Percentiles rank a stretch among this genome's conserved stretches.
Conservation (phyloP, 768 basidiomycete species). For the Boletus pseudopeckii region DNA sequence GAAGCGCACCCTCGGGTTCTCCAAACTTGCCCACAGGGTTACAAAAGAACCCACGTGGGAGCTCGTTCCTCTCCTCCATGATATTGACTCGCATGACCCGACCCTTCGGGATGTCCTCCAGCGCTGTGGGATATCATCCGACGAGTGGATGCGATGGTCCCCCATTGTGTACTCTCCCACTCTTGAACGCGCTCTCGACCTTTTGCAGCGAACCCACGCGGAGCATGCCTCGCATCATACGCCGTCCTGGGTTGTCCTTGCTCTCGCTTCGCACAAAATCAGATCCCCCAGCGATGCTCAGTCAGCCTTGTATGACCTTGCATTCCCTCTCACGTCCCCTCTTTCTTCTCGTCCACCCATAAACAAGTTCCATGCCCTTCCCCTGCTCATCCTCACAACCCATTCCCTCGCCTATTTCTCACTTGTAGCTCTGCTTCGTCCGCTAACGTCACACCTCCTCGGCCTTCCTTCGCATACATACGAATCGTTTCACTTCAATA, state of each 20-base stretch:
- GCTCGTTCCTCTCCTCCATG: conserved; percentile 35
- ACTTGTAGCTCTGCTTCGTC: conserved; percentile 44
- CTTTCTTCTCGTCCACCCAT: conserved; percentile 24
- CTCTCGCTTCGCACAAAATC: conserved; percentile 46
- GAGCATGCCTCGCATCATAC: conserved; percentile 2
- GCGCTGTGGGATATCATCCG: conserved; percentile 32
- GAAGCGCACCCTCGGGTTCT: conserved; percentile 23
- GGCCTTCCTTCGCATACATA: conserved; percentile 21
- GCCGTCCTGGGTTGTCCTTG: conserved; percentile 57
- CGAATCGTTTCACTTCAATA: conserved; percentile 44
- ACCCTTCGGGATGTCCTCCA: conserved; percentile 24
- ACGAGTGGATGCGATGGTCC: conserved; percentile 42
- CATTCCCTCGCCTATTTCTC: conserved; percentile 50
- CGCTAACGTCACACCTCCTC: conserved; percentile 43
- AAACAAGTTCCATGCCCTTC: conserved; percentile 1
- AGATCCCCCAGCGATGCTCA: conserved; percentile 44
- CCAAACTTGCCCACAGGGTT: conserved; percentile 35
- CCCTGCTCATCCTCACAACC: conserved; percentile 27
- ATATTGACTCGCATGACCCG: conserved; percentile 1
- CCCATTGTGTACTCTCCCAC: conserved; percentile 33
- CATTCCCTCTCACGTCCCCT: conserved; percentile 36
- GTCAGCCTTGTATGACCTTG: conserved; percentile 41
- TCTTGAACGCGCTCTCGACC: conserved; percentile 31
- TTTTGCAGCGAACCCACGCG: conserved; percentile 12
- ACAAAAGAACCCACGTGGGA: conserved; percentile 42